Evolutionary conservation across 75 land plant genomes (phyloP).

Genomic region (Pinus tabuliformis): DNA sequence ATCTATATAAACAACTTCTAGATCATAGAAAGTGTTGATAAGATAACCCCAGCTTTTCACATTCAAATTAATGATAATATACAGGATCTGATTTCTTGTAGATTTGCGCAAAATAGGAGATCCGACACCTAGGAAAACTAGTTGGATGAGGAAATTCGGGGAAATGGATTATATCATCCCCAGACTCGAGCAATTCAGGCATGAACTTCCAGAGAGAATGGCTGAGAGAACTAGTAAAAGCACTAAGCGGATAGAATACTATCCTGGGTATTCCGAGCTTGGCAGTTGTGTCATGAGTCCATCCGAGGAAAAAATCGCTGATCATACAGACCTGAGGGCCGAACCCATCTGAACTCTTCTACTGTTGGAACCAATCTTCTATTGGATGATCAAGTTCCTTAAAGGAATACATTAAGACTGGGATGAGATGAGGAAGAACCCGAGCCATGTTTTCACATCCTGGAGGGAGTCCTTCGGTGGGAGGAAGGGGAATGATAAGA

Average conservation of each 20-base stretch:
- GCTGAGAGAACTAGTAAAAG: slow-evolving; percentile 9
- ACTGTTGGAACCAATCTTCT: slow-evolving; percentile 16
- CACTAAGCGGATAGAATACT: slow-evolving; percentile 33
- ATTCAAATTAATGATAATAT: slow-evolving; percentile 13
- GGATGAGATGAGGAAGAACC: neutral
- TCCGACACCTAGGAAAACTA: slow-evolving; percentile 19
- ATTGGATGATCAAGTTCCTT: slow-evolving; percentile 16
- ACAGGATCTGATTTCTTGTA: slow-evolving; percentile 14
- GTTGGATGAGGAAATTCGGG: slow-evolving; percentile 21
- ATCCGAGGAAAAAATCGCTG: slow-evolving; percentile 47
- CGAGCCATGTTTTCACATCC: slow-evolving; percentile 16
- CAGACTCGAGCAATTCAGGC: neutral
- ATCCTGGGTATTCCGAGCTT: slow-evolving; percentile 28
- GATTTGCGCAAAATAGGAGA: slow-evolving; percentile 15
- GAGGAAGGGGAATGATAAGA: slow-evolving; percentile 24
- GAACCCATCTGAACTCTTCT: neutral
- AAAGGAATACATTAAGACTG: slow-evolving; percentile 6
- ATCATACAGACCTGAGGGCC: slow-evolving; percentile 24
- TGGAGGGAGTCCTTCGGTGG: slow-evolving; percentile 18
- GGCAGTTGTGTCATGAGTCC: slow-evolving; percentile 28
- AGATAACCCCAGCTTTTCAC: slow-evolving; percentile 29
- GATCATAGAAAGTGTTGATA: slow-evolving; percentile 23
- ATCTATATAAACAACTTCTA: slow-evolving; percentile 29
- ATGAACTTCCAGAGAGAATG: slow-evolving; percentile 13
- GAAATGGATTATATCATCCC: slow-evolving; percentile 12